A percentile compares a stretch with the other conserved stretches of the same genome.
These are phyloP conservation scores for Aspergillus persii DNA, from an alignment of 2,329 filamentous ascomycete species.

Conservation along the genomic window DNA sequence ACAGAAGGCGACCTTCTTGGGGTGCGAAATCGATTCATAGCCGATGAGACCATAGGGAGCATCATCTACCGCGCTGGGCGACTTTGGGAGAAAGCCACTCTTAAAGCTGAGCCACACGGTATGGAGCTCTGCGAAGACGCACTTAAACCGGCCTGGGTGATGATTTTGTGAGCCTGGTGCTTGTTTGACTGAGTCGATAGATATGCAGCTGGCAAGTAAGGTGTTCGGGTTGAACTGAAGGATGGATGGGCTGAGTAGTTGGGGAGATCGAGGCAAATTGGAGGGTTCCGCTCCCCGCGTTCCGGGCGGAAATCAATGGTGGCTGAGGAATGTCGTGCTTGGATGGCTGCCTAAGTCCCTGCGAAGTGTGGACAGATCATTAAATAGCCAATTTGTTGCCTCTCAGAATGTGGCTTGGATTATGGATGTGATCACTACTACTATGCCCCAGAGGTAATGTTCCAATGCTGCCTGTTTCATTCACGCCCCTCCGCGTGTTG, in stretches of 20 bases:
- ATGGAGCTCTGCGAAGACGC: not conserved
- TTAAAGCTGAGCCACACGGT: not conserved
- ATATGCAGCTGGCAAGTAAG: not conserved
- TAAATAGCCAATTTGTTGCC: not conserved
- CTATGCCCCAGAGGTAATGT: not conserved
- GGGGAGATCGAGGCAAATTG: not conserved
- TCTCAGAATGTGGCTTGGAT: not conserved
- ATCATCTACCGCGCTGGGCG: not conserved
- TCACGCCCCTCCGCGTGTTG: not conserved
- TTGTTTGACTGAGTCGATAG: not conserved
- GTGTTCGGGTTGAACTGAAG: not conserved
- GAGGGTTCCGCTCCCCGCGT: not conserved
- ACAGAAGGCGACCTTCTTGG: not conserved
- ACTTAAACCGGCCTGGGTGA: no score
- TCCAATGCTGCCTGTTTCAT: not conserved
- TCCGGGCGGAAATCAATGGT: not conserved
- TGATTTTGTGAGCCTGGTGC: not conserved
- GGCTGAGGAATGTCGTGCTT: not conserved
- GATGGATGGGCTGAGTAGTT: not conserved
- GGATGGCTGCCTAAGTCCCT: not conserved
- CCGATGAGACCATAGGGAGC: conserved; percentile 1
- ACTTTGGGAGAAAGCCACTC: not conserved
- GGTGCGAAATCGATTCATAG: not conserved
- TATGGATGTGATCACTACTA: no score
- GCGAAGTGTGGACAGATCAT: not conserved